These are phyloP conservation scores for Lentinula sp. DNA, from an alignment of 768 basidiomycete species.

Conservation along the genomic window DNA sequence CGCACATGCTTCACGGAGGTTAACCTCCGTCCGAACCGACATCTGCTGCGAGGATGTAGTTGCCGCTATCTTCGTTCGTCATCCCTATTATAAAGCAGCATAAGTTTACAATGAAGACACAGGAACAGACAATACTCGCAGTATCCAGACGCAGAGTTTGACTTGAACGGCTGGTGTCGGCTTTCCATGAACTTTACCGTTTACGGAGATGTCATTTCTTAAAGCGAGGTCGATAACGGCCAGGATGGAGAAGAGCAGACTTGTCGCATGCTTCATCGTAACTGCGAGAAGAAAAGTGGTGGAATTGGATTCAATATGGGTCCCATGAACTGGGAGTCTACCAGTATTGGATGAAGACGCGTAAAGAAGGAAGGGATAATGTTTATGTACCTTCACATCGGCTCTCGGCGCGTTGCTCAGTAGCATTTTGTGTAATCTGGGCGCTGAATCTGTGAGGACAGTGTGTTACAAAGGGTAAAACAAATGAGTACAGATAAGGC, in stretches of 20 bases:
- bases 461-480: neutral
- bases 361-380: neutral
- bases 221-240: neutral
- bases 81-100: slow-evolving; percentile 9
- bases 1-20: slow-evolving; percentile 6
- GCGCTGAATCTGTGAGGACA: neutral
- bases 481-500: too few species aligned
- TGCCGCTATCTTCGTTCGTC: slow-evolving; percentile 28
- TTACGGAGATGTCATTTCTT: neutral
- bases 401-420: neutral
- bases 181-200: neutral
- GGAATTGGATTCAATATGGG: neutral
- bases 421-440: neutral
- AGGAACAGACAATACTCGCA: neutral
- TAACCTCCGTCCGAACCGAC: slow-evolving; percentile 21
- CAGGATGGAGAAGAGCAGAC: neutral
- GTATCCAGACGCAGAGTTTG: neutral
- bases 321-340: neutral
- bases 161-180: neutral
- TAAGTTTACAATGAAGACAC: neutral
- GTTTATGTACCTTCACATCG: neutral
- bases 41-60: slow-evolving; percentile 23
- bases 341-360: neutral
- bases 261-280: neutral
- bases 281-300: neutral